A percentile compares a stretch with the other conserved stretches of the same genome.
These are phyloP conservation scores for Trametes gibbosa DNA, from an alignment of 768 basidiomycete genomes.

Conservation along the genomic window DNA sequence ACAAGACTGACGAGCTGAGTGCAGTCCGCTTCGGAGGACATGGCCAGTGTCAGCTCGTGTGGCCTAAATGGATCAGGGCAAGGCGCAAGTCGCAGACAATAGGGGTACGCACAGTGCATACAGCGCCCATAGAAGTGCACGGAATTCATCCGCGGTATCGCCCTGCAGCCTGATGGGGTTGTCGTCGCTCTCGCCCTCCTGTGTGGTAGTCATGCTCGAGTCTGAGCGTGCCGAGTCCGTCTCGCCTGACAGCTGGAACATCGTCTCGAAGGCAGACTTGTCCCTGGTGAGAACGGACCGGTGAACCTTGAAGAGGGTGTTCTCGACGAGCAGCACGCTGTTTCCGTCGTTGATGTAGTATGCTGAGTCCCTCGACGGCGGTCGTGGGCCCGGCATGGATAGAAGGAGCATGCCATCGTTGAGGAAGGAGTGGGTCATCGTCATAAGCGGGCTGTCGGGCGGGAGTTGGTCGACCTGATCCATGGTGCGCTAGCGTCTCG, in stretches of 20 bases:
- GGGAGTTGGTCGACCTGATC: conserved; percentile 25
- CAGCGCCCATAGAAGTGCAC: conserved; percentile 52
- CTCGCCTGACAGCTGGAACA: conserved; percentile 32
- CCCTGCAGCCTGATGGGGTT: conserved; percentile 46
- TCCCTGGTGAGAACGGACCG: conserved; percentile 43
- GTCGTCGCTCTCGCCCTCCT: conserved; percentile 50
- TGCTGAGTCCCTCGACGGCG: conserved; percentile 19
- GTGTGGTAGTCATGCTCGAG: conserved; percentile 26
- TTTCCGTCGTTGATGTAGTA: conserved; percentile 74
- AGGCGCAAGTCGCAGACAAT: no score
- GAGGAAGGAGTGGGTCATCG: conserved; percentile 31
- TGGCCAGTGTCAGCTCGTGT: conserved; percentile 44
- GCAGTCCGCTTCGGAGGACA: conserved; percentile 41
- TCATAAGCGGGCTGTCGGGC: conserved; percentile 33
- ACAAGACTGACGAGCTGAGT: conserved; percentile 46
- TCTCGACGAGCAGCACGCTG: conserved; percentile 59
- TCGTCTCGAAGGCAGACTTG: conserved; percentile 37
- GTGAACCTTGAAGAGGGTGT: conserved; percentile 67
- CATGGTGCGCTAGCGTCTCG: conserved; percentile 19
- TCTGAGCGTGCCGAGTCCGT: conserved; percentile 29
- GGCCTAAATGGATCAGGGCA: conserved; percentile 32
- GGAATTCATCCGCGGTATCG: conserved; percentile 49
- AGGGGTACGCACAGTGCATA: conserved; percentile 46
- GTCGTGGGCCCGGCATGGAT: conserved; percentile 30
- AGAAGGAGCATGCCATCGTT: conserved; percentile 31